Evolutionary conservation across 192 early-diverging fungal genomes (phyloP).

Genomic region (Irineochytrium annulatum): DNA sequence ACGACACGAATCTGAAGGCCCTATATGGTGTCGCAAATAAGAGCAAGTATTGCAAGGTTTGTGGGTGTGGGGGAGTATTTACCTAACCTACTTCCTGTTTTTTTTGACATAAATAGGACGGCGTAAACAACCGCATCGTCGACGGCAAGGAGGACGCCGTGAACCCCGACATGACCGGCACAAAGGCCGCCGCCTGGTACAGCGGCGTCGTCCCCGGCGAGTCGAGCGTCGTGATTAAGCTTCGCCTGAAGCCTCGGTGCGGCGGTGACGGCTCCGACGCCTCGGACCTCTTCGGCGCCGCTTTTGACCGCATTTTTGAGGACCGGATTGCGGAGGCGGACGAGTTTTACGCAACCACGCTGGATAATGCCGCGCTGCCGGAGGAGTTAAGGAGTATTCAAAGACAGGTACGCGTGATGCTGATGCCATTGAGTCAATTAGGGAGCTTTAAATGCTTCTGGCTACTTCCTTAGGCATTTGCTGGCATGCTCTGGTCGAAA

Average conservation of each 20-base stretch:
- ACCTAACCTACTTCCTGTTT: too few relatives aligned
- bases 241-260: constrained; percentile 15
- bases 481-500: constrained; percentile 34
- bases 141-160: constrained; percentile 28
- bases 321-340: constrained; percentile 26
- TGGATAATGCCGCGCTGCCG: too few relatives aligned
- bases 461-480: too few relatives aligned
- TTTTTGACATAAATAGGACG: constrained; percentile 49
- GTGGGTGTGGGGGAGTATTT: too few relatives aligned
- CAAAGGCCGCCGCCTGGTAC: constrained; percentile 47
- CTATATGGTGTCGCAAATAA: constrained; percentile 41
- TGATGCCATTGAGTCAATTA: too few relatives aligned
- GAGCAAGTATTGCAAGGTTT: constrained; percentile 14
- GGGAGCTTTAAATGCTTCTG: too few relatives aligned
- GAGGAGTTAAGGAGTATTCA: constrained; percentile 26
- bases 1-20: constrained; percentile 41
- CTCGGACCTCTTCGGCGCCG: not conserved
- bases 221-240: constrained; percentile 3
- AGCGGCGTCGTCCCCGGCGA: constrained; percentile 32
- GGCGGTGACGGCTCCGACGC: constrained; percentile 3
- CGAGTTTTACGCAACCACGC: constrained; percentile 20
- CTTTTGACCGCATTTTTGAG: constrained; percentile 16
- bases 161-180: constrained; percentile 34
- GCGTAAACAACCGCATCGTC: constrained; percentile 42
- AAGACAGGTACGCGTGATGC: too few relatives aligned